Evolutionary conservation across 768 basidiomycete genomes (phyloP).

Genomic region (Gymnopilus dilepis): DNA sequence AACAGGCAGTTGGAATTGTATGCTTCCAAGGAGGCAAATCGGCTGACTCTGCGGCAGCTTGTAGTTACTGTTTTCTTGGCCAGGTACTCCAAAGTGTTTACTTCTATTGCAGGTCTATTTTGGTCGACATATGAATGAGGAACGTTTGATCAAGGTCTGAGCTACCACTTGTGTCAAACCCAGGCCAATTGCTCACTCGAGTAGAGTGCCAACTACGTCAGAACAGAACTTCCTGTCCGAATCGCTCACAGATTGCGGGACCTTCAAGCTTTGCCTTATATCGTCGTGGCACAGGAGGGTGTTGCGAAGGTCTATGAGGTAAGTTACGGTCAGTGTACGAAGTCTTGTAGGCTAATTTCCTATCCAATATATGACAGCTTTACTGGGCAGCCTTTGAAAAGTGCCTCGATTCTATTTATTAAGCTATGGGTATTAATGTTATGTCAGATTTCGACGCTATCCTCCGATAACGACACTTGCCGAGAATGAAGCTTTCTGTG

Average conservation of each 20-base stretch:
- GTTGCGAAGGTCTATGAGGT: slow-evolving; percentile 87
- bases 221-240: slow-evolving; percentile 86
- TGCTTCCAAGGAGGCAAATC: slow-evolving; percentile 73
- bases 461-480: slow-evolving; percentile 71
- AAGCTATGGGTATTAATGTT: slow-evolving; percentile 1
- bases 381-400: slow-evolving; percentile 90
- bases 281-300: slow-evolving; percentile 85
- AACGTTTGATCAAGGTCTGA: slow-evolving; percentile 74
- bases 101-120: slow-evolving; percentile 68
- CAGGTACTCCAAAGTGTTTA: neutral
- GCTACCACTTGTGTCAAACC: neutral
- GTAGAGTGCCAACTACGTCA: slow-evolving; percentile 90
- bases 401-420: slow-evolving; percentile 40
- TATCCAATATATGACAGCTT: slow-evolving; percentile 51
- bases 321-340: slow-evolving; percentile 26
- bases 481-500: slow-evolving; percentile 83
- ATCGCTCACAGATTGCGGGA: slow-evolving; percentile 89
- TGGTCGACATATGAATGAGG: slow-evolving; percentile 81
- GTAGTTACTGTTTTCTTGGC: slow-evolving; percentile 43
- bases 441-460: slow-evolving; percentile 67
- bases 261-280: slow-evolving; percentile 83
- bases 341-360: neutral
- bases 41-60: slow-evolving; percentile 79
- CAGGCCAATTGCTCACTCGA: neutral
- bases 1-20: slow-evolving; percentile 83